phyloP scores from a whole-genome alignment of 2,329 filamentous ascomycete genomes.

The Diaporthe destruens region DNA sequence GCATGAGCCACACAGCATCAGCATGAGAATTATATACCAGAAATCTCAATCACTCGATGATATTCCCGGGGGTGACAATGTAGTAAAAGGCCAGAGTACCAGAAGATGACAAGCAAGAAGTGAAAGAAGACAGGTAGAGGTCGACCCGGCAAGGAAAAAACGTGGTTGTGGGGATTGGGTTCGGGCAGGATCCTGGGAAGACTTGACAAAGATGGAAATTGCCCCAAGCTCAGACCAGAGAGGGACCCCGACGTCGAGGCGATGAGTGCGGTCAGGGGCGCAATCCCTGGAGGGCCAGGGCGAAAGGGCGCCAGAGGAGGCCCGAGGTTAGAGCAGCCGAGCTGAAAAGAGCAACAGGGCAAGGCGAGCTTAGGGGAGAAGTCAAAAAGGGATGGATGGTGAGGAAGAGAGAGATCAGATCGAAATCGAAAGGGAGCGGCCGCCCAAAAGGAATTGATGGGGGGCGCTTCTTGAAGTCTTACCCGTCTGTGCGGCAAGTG shows the following conservation, averaged over 20 bases:
- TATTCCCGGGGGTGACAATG: neutral
- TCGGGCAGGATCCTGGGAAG: conserved; percentile 17
- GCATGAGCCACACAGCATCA: conserved; percentile 40
- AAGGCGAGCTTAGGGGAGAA: neutral
- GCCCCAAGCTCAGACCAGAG: conserved; percentile 31
- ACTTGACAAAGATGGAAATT: conserved; percentile 28
- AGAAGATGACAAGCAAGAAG: neutral
- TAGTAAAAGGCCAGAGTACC: neutral
- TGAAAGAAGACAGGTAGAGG: conserved; percentile 16
- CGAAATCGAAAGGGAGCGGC: conserved; percentile 8
- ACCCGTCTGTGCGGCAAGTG: conserved; percentile 34
- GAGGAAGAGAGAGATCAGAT: neutral
- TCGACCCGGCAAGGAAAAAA: conserved; percentile 23
- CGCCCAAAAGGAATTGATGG: conserved; percentile 13
- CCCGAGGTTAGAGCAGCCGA: neutral
- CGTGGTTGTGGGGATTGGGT: conserved; percentile 32
- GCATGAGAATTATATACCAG: conserved; percentile 36
- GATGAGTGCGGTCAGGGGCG: neutral
- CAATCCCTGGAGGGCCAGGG: neutral
- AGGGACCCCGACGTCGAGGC: conserved; percentile 8
- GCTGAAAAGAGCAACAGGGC: neutral
- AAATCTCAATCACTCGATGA: conserved; percentile 25
- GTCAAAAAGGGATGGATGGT: neutral
- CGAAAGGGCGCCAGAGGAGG: neutral
- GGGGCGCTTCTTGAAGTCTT: conserved; percentile 37